Evolutionary conservation across 257 asterid genomes (phyloP).

Genomic region (Ehretia macrophylla): DNA sequence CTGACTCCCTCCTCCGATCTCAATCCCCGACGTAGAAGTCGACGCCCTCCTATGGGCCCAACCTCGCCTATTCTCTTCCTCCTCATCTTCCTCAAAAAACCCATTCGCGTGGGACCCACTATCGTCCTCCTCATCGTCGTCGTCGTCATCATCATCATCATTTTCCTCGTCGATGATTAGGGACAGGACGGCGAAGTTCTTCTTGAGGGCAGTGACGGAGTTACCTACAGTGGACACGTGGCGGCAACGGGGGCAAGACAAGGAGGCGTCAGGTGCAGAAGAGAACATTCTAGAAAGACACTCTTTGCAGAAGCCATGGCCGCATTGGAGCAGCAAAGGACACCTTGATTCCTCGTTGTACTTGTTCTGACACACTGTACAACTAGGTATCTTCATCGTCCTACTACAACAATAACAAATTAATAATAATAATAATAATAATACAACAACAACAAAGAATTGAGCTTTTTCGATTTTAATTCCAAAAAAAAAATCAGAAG

Average conservation of each 20-base stretch:
- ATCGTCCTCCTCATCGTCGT: conserved; percentile 32
- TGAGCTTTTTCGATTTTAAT: too few relatives aligned
- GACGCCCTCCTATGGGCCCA: conserved; percentile 39
- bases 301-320: conserved; percentile 95
- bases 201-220: conserved; percentile 77
- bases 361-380: conserved; percentile 89
- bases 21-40: conserved; percentile 23
- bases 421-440: too few relatives aligned
- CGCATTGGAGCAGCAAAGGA: conserved; percentile 96
- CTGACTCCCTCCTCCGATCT: conserved; percentile 63
- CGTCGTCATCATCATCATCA: conserved; percentile 70
- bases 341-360: conserved; percentile 91
- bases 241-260: conserved; percentile 98
- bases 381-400: conserved; percentile 72
- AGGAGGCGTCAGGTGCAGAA: conserved; percentile 61
- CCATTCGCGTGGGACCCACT: conserved; percentile 22
- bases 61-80: conserved; percentile 19
- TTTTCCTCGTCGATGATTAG: conserved; percentile 38
- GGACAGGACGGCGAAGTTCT: conserved; percentile 77
- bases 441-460: too few relatives aligned
- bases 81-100: conserved; percentile 35
- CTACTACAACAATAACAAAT: too few relatives aligned
- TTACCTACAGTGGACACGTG: conserved; percentile 84
- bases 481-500: too few relatives aligned
- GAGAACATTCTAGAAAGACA: conserved; percentile 85